A percentile compares a stretch with the other conserved stretches of the same genome.
phyloP scores from a whole-genome alignment of 1,284 basidiomycete genomes.

The Pyrrhoderma lamaoense region DNA sequence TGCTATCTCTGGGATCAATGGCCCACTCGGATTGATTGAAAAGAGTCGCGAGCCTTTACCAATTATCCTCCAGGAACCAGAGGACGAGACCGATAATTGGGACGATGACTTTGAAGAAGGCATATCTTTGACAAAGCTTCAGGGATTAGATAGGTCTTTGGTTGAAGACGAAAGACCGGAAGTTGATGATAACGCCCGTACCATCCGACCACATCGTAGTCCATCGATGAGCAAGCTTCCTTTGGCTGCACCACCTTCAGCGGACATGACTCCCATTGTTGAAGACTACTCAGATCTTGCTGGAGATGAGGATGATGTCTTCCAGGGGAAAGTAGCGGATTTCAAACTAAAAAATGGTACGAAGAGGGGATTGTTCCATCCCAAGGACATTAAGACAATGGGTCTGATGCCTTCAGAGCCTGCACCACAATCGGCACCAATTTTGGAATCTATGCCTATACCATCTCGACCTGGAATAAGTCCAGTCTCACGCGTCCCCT shows the following conservation, averaged over 20 bases:
- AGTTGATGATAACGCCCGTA: slow-evolving; percentile 65
- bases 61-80: slow-evolving; percentile 57
- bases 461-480: slow-evolving; percentile 24
- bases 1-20: slow-evolving; percentile 12
- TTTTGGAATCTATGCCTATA: slow-evolving; percentile 42
- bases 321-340: slow-evolving; percentile 71
- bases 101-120: slow-evolving; percentile 96
- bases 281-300: slow-evolving; percentile 90
- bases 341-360: slow-evolving; percentile 75
- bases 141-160: slow-evolving; percentile 60
- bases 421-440: slow-evolving; percentile 57
- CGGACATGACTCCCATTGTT: slow-evolving; percentile 55
- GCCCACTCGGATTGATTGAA: slow-evolving; percentile 34
- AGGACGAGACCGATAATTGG: slow-evolving; percentile 91
- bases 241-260: slow-evolving; percentile 51
- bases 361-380: slow-evolving; percentile 74
- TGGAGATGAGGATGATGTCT: slow-evolving; percentile 64
- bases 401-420: slow-evolving; percentile 44
- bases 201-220: slow-evolving; percentile 67
- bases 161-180: slow-evolving; percentile 58
- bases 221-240: slow-evolving; percentile 46
- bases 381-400: slow-evolving; percentile 75
- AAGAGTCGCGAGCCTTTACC: slow-evolving; percentile 50
- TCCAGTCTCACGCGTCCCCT: slow-evolving; percentile 19
- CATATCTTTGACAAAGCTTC: slow-evolving; percentile 79